Conservation (phyloP, 192 early-diverging fungal genomes). For the Gorgonomyces haynaldii region DNA sequence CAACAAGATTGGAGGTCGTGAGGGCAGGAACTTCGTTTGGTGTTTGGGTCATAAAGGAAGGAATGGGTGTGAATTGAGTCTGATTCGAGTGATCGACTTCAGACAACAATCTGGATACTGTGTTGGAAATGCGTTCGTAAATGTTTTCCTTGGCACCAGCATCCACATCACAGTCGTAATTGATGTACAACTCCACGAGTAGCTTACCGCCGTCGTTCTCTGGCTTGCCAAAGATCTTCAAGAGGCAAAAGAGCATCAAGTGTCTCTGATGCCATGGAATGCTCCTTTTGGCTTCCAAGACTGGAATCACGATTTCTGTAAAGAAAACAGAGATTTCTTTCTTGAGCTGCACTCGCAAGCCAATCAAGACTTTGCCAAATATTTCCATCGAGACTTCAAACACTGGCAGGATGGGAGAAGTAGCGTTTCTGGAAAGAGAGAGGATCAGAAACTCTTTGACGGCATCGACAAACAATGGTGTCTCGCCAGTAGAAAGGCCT, state of each 20-base stretch:
- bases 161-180: slow-evolving; percentile 85
- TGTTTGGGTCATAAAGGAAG: background rate
- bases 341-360: slow-evolving; percentile 61
- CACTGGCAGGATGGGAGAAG: slow-evolving; percentile 61
- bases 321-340: slow-evolving; percentile 81
- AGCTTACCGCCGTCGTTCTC: slow-evolving; percentile 43
- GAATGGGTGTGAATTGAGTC: background rate
- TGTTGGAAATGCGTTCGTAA: slow-evolving; percentile 78
- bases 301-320: slow-evolving; percentile 79
- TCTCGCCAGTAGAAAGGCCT: slow-evolving; percentile 14
- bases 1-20: slow-evolving; percentile 35
- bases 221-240: slow-evolving; percentile 57
- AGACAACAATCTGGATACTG: slow-evolving; percentile 51
- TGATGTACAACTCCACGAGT: slow-evolving; percentile 84
- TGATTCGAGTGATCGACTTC: slow-evolving; percentile 16
- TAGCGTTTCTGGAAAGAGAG: slow-evolving; percentile 69
- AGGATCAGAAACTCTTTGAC: slow-evolving; percentile 80
- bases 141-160: slow-evolving; percentile 64
- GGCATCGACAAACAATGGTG: slow-evolving; percentile 64
- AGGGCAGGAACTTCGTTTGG: slow-evolving; percentile 27
- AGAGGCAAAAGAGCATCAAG: slow-evolving; percentile 59
- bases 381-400: slow-evolving; percentile 76
- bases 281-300: slow-evolving; percentile 62
- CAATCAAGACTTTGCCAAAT: slow-evolving; percentile 63
- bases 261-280: slow-evolving; percentile 59